Conservation (phyloP, 495 filamentous ascomycete genomes). For the Hypomontagnella submonticulosa region DNA sequence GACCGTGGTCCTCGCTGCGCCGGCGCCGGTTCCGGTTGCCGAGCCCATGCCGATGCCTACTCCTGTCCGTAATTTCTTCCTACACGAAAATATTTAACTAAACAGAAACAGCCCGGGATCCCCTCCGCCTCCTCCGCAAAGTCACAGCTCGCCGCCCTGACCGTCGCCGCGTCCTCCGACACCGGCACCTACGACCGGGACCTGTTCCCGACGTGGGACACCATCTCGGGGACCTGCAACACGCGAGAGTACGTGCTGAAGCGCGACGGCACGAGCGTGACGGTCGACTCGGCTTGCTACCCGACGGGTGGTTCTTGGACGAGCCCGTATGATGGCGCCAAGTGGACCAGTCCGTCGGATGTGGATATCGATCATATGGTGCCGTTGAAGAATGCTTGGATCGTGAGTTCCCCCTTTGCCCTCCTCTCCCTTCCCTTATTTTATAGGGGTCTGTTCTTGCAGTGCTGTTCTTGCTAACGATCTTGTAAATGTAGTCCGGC, state of each 20-base stretch:
- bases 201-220: slow-evolving; percentile 76
- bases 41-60: slow-evolving; percentile 46
- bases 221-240: slow-evolving; percentile 69
- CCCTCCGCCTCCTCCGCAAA: slow-evolving; percentile 65
- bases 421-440: not conserved
- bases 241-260: slow-evolving; percentile 71
- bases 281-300: slow-evolving; percentile 61
- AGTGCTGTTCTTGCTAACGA: slow-evolving; percentile 2
- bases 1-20: slow-evolving; percentile 44
- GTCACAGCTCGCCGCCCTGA: slow-evolving; percentile 64
- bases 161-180: slow-evolving; percentile 63
- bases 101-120: slow-evolving; percentile 67
- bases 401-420: slow-evolving; percentile 52
- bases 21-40: slow-evolving; percentile 40
- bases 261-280: slow-evolving; percentile 72
- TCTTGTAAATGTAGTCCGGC: slow-evolving; percentile 53
- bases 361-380: slow-evolving; percentile 83
- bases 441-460: too few relatives aligned
- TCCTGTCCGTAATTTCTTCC: slow-evolving; percentile 39
- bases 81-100: not conserved
- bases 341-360: slow-evolving; percentile 72
- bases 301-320: slow-evolving; percentile 70
- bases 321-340: slow-evolving; percentile 74
- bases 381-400: slow-evolving; percentile 79
- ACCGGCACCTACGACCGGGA: slow-evolving; percentile 67